Percentiles rank a stretch among this genome's conserved stretches.
Conservation (phyloP, 2,329 filamentous ascomycete species). For the Fusarium virguliforme region DNA sequence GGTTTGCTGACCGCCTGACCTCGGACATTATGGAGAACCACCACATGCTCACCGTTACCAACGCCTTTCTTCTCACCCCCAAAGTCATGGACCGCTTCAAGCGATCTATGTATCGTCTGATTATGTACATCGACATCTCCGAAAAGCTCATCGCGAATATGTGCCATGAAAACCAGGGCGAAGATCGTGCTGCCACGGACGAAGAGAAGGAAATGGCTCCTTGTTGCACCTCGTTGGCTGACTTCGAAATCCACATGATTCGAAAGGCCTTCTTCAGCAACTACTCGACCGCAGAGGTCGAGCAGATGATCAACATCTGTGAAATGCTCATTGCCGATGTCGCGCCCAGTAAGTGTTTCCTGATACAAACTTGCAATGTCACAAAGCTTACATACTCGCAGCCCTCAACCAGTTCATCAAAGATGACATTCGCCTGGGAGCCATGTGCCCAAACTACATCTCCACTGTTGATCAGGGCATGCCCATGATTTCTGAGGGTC, state of each 20-base stretch:
- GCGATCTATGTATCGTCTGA: slow-evolving; percentile 21
- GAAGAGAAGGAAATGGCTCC: not conserved
- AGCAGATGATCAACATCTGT: slow-evolving; percentile 17
- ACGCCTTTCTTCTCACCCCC: not conserved
- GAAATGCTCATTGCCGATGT: slow-evolving; percentile 12
- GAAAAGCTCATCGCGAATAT: not conserved
- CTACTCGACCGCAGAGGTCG: slow-evolving; percentile 19
- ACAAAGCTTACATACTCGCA: not conserved
- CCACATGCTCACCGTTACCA: not conserved
- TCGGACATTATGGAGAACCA: not conserved
- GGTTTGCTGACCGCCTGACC: slow-evolving; percentile 14
- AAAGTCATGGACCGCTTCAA: not conserved
- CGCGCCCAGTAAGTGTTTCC: slow-evolving; percentile 11
- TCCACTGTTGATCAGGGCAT: not conserved
- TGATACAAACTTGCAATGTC: no score
- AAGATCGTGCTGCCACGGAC: not conserved
- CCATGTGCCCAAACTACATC: slow-evolving; percentile 13
- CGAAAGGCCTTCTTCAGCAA: slow-evolving; percentile 1
- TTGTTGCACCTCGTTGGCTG: not conserved
- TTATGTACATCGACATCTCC: slow-evolving; percentile 21
- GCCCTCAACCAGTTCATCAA: slow-evolving; percentile 29
- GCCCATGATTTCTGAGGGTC: not conserved
- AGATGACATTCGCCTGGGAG: slow-evolving; percentile 23
- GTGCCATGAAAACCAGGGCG: not conserved
- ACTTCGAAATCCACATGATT: slow-evolving; percentile 17